A percentile compares a stretch with the other conserved stretches of the same genome.
Conservation (phyloP, 352 stramenopile genomes). For the Albugo laibachii region DNA sequence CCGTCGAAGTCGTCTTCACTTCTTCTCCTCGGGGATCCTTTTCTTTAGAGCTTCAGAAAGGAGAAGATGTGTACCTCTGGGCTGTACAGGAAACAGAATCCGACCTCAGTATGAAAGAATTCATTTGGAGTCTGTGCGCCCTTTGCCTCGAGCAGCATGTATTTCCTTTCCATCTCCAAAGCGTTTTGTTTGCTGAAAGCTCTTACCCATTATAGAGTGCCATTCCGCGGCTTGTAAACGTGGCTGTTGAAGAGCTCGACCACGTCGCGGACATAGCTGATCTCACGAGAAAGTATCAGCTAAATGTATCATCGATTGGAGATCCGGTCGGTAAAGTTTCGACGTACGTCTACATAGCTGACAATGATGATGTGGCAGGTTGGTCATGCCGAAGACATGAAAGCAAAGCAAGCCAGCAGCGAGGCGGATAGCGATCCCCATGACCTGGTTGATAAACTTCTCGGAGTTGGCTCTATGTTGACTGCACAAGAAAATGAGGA, state of each 20-base stretch:
- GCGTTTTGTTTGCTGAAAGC: neutral
- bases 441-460: too few species aligned
- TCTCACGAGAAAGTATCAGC: conserved; percentile 34
- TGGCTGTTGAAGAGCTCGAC: conserved; percentile 38
- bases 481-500: conserved; percentile 38
- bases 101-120: conserved; percentile 40
- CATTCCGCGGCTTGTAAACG: conserved; percentile 27
- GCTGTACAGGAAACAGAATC: conserved; percentile 29
- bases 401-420: too few species aligned
- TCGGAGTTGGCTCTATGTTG: conserved; percentile 14
- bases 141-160: conserved; percentile 31
- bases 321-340: conserved; percentile 30
- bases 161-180: neutral
- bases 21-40: conserved; percentile 29
- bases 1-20: conserved; percentile 34
- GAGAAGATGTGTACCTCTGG: conserved; percentile 21
- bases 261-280: conserved; percentile 26
- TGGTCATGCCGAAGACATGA: too few species aligned
- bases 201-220: conserved; percentile 5
- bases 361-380: too few species aligned
- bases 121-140: conserved; percentile 48
- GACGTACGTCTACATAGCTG: conserved; percentile 6
- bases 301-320: conserved; percentile 29
- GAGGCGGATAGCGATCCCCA: too few species aligned
- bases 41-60: conserved; percentile 25